Evolutionary conservation across 2,329 filamentous ascomycete species (phyloP), one percentile per base, ranked within the genome.

Genomic region (Colletotrichum zoysiae): DNA sequence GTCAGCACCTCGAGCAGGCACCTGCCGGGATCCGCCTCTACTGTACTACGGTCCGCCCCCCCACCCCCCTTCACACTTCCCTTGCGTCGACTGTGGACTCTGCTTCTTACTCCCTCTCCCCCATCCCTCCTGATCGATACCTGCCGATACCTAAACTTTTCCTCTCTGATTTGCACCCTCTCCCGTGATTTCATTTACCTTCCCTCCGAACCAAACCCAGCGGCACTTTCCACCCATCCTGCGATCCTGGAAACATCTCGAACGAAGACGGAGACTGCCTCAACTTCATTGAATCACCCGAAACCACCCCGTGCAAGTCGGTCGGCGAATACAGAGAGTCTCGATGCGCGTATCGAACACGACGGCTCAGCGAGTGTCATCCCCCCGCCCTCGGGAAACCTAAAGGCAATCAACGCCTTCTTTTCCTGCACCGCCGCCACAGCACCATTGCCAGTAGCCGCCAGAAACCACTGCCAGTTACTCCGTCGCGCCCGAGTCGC

Each of bases 301-400:
- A 56, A 48, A 51, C 44, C 67, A 18, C 26, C 23, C 38, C 42
- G 16, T 33, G 8, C 62, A 51, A 58, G 18, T 16, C 30, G 35
- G 30, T 63, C 38, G 55, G 55, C 56, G 40, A 46, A 38, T 18
- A 56, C 40, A 33, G 26, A 46, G 16, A 67, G 23, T 56, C 61
- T 51, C 61, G 42, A 71, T 44, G 46, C 70, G 66, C 69, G 64
- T 65, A 56, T 56, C 70, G 65, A 48, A 46, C 59, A 44, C 38
- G 46, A 30, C 53, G 44, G 38, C 48, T 51, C 65, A 44, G 42
- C 59, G 50, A 65, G 59, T 66, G 69, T 69, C 69, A 69, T 69
- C 42, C 50, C 65, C 59, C 69, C 69, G 53, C 59, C 48, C 46
- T 42, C 40, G 51, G 30, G 38, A 70, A 56, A 72, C 70, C 65